Evolutionary conservation across 73 alveolate species (phyloP).

Genomic region (Blepharisma stoltei): DNA sequence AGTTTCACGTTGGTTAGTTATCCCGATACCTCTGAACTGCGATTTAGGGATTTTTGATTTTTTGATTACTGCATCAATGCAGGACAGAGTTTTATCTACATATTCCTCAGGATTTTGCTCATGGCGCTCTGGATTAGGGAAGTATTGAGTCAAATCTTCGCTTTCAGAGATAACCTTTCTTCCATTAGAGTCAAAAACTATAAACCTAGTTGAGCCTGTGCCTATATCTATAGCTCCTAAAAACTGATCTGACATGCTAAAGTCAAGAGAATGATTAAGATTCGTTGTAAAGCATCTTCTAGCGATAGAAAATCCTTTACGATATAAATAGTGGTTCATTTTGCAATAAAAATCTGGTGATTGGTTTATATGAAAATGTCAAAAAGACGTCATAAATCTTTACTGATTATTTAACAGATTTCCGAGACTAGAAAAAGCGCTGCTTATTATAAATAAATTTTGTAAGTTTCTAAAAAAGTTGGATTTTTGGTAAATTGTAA

Average conservation of each 20-base stretch:
- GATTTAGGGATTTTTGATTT: conserved; percentile 26
- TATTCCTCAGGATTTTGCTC: conserved; percentile 69
- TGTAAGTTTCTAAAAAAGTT: no score
- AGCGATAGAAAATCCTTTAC: no score
- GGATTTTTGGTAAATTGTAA: no score
- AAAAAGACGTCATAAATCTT: no score
- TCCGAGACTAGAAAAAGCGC: no score
- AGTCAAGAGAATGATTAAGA: no score
- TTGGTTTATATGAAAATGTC: no score
- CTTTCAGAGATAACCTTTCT: conserved; percentile 38
- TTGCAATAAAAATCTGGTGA: no score
- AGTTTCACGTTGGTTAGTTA: conserved; percentile 89
- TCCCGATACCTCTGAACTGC: conserved; percentile 47
- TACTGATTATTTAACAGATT: no score
- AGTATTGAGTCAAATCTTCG: conserved; percentile 45
- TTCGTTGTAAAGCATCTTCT: no score
- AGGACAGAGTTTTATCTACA: conserved; percentile 26
- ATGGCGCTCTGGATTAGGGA: conserved; percentile 58
- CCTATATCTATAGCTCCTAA: conserved; percentile 46
- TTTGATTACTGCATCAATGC: conserved; percentile 37
- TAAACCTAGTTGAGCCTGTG: conserved; percentile 45
- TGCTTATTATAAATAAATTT: no score
- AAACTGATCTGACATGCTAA: neutral
- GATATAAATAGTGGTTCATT: no score
- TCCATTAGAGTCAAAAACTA: conserved; percentile 32